Evolutionary conservation across 2,329 filamentous ascomycete genomes (phyloP), one percentile per base, ranked within the genome.

Genomic region (Fusarium stilboides): DNA sequence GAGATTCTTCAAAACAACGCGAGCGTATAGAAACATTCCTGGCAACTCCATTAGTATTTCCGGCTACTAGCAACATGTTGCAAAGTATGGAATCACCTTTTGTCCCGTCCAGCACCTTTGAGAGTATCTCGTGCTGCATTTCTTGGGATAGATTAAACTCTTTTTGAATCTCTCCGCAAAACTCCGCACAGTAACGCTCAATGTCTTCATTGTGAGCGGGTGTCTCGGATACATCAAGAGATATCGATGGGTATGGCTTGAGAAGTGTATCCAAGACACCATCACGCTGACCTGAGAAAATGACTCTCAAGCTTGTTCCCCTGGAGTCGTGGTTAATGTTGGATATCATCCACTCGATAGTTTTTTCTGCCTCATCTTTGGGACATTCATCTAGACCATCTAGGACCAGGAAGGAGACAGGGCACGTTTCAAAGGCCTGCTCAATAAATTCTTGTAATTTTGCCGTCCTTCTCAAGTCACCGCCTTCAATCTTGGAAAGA

Each of bases 11-110:
- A 68, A n/a, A 17, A 68, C 65, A 3, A 68, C 57, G 8, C 51
- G 51, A 3, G 62, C 47, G 19, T 68, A 68, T 5, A 68, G 43
- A 39, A 65, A 68, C 65, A 68, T 68, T 13, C 65, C 65, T 68
- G 31, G 7, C 1, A 12, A 43, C 15, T 15, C 5, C 2, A 5
- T 14, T 22, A 49, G 37, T 10, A 20, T 51, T 13, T 36, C 7
- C 13, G 10, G 31, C 13, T 12, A 13, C 8, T 39, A 24, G 24
- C 9, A n/a, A 8, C 6, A 12, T 13, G 13, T 4, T 15, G 31
- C 17, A 15, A 1, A 13, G 1, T 20, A 37, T n/a, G 10, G 5
- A 19, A 5, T 15, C 40, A 65, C 65, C 54, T 19, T 50, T 33
- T 24, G 62, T 47, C 28, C 52, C 52, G 4, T 19, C 17, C 8